These are phyloP conservation scores for Vanderwaltozyma polyspora DNA, from an alignment of 805 yeast genomes.

Conservation along the genomic window DNA sequence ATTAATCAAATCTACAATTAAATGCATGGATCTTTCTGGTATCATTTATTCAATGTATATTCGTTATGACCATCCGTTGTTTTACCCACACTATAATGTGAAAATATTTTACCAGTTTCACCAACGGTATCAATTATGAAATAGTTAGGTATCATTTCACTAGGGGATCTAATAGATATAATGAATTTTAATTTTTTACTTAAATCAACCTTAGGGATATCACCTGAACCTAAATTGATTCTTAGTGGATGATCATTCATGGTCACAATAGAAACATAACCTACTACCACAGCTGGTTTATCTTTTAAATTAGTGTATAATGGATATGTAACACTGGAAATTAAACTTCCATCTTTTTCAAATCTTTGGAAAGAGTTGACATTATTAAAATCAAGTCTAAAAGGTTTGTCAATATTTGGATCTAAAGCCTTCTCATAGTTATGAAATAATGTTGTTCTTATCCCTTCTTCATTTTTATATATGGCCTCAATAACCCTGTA, in stretches of 20 bases:
- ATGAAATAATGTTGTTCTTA: constrained; percentile 13
- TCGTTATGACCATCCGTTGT: constrained; percentile 17
- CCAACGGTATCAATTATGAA: constrained; percentile 15
- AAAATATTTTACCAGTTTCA: constrained; percentile 9
- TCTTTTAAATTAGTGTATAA: constrained; percentile 5
- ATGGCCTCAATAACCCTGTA: constrained; percentile 17
- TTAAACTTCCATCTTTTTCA: too few species aligned
- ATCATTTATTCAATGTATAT: constrained; percentile 9
- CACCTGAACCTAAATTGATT: not conserved
- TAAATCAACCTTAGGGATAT: not conserved
- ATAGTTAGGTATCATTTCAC: constrained; percentile 8
- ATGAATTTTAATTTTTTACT: constrained; percentile 11
- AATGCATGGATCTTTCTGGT: too few species aligned
- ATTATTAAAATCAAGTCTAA: constrained; percentile 6
- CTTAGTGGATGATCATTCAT: not conserved
- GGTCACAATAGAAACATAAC: constrained; percentile 1
- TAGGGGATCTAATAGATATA: constrained; percentile 9
- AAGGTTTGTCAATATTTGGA: constrained; percentile 3
- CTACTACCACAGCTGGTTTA: constrained; percentile 10
- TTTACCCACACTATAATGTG: constrained; percentile 8
- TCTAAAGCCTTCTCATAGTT: constrained; percentile 4
- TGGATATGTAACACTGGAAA: constrained; percentile 12
- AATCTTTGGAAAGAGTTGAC: too few species aligned
- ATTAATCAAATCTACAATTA: too few species aligned
- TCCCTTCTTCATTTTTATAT: constrained; percentile 13